A percentile compares a stretch with the other conserved stretches of the same genome.
Evolutionary conservation across 345 rosid genomes (phyloP).

Genomic region (Populus deltoides): DNA sequence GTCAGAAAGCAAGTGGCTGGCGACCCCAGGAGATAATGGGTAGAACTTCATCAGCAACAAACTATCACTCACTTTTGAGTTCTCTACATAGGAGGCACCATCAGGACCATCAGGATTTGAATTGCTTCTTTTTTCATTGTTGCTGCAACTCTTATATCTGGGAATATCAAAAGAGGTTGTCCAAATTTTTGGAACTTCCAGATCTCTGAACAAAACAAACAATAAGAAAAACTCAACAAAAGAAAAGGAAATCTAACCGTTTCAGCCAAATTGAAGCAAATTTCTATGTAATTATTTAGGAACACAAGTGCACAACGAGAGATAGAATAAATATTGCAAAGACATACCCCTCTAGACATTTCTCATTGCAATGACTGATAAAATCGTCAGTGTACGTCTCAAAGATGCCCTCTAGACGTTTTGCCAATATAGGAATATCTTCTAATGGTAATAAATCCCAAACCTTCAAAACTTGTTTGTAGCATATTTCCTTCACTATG

Average conservation of each 20-base stretch:
- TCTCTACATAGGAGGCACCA: conserved; percentile 27
- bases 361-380: conserved; percentile 42
- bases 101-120: conserved; percentile 15
- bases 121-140: conserved; percentile 16
- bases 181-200: conserved; percentile 50
- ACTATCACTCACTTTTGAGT: conserved; percentile 47
- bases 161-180: conserved; percentile 24
- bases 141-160: conserved; percentile 13
- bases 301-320: neutral
- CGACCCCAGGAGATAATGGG: conserved; percentile 33
- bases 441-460: conserved; percentile 53
- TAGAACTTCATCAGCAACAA: conserved; percentile 54
- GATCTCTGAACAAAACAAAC: conserved; percentile 28
- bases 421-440: conserved; percentile 35
- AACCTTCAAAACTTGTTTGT: conserved; percentile 45
- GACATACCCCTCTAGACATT: conserved; percentile 49
- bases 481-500: conserved; percentile 25
- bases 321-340: neutral
- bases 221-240: neutral
- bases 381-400: conserved; percentile 35
- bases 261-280: neutral
- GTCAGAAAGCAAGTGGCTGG: conserved; percentile 39
- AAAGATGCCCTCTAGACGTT: conserved; percentile 43
- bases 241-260: neutral
- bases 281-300: neutral